Conservation (phyloP, 768 basidiomycete species). For the Termitomyces sp. region DNA sequence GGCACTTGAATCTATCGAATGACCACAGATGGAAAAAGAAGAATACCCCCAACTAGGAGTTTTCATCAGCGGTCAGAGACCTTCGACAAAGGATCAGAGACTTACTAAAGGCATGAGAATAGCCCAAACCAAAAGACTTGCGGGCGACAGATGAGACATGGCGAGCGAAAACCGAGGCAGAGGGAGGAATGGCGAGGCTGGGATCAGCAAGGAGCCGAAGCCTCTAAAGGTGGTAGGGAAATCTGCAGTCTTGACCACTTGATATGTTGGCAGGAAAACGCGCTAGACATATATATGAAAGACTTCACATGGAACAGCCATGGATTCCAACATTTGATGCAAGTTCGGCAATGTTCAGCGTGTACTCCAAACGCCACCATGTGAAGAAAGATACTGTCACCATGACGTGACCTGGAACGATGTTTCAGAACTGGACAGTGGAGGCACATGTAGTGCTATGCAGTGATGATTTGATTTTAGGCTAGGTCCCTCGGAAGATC, state of each 20-base stretch:
- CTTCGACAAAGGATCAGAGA: neutral
- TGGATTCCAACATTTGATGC: slow-evolving; percentile 4
- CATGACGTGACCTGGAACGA: no score
- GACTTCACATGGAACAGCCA: slow-evolving; percentile 6
- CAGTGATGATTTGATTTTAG: no score
- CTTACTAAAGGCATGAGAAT: slow-evolving; percentile 47
- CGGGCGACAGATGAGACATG: slow-evolving; percentile 29
- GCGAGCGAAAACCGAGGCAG: neutral
- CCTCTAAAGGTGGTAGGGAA: neutral
- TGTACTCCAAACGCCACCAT: no score
- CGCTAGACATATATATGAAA: neutral
- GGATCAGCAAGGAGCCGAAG: slow-evolving; percentile 15
- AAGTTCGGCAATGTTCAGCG: slow-evolving; percentile 3
- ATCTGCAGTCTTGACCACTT: neutral
- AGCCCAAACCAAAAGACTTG: slow-evolving; percentile 60
- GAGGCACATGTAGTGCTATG: no score
- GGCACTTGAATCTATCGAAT: slow-evolving; percentile 72
- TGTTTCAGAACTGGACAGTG: no score
- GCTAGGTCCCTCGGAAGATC: no score
- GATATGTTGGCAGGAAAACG: neutral
- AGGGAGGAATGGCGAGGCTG: slow-evolving; percentile 5
- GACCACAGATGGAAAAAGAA: slow-evolving; percentile 73
- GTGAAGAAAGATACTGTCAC: no score
- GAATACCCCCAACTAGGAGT: slow-evolving; percentile 49
- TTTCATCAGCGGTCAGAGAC: neutral